Evolutionary conservation across 1,284 basidiomycete species (phyloP), one percentile per base, ranked within the genome.

Genomic region (Phylloporus sp.): DNA sequence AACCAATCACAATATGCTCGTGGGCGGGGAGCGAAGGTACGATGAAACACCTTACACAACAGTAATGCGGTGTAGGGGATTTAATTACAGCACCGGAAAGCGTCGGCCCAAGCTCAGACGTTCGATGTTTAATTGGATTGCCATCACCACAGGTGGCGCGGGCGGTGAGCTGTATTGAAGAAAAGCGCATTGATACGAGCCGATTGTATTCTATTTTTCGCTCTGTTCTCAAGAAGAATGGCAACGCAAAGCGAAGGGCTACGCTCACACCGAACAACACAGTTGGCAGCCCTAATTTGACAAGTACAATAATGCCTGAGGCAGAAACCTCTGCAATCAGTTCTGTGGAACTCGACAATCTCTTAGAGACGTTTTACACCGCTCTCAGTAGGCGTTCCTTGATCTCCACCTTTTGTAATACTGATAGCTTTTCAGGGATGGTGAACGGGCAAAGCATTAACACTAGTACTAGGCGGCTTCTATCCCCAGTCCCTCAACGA

Each of bases 1-100:
- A 57, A 53, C n/a, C 0, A 65, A 70, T n/a, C 60, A 62, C 8
- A 49, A 5, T 4, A n/a, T 2, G n/a, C 66, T 67, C 20, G 43
- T 69, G 19, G 25, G 41, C 2, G 73, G 75, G 15, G 73, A 67
- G 17, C 12, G 15, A 10, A 41, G 15, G 41, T 41, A 41, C 12
- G 41, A 41, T 15, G 41, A 15, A 15, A 41, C 17, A 41, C 17
- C 17, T 41, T 39, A 41, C 15, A 17, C 17, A 15, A 15, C 12
- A 11, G 17, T 41, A 11, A 41, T 41, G 41, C 41, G 17, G 17
- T 41, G 41, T 41, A 14, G 41, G 17, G 4, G 12, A 41, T 41
- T 15, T 4, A 17, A 37, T 23, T 1, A 5, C 14, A 4, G 39
- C 32, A 23, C 41, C 45, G 3, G 47, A 61, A 49, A 45, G 12